Evolutionary conservation across 1,139 yeast species (phyloP).

Genomic region (Diutina mesorugosa): DNA sequence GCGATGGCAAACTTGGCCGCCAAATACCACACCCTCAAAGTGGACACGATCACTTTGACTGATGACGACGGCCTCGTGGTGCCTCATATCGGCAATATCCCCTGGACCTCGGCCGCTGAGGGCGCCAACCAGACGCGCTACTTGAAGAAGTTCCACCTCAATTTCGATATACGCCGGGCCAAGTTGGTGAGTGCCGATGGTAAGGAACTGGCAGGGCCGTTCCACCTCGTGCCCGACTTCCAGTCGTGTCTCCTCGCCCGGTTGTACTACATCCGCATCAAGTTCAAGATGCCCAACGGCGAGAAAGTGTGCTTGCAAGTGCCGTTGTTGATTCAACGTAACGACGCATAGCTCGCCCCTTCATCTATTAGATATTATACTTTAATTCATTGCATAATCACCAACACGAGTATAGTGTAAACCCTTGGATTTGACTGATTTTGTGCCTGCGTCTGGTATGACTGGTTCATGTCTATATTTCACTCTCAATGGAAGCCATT

Average conservation of each 20-base stretch:
- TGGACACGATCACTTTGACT: conserved; percentile 4
- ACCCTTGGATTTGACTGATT: no score
- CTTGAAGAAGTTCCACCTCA: not conserved
- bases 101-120: not conserved
- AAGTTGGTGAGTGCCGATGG: not conserved
- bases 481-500: no score
- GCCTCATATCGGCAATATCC: not conserved
- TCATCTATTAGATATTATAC: no score
- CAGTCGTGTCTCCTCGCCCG: conserved; percentile 24
- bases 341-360: not conserved
- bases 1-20: conserved; percentile 20
- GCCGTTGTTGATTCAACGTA: conserved; percentile 11
- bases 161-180: not conserved
- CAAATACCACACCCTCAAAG: conserved; percentile 10
- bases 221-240: conserved; percentile 26
- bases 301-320: conserved; percentile 17
- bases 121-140: not conserved
- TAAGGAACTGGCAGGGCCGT: conserved; percentile 4
- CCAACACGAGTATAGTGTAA: no score
- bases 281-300: conserved; percentile 16
- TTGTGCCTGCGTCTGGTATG: no score
- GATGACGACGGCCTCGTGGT: not conserved
- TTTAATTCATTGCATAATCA: no score
- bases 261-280: conserved; percentile 19
- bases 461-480: no score